A percentile compares a stretch with the other conserved stretches of the same genome.
These are phyloP conservation scores for Boletus rufocinnamomeus DNA, from an alignment of 768 basidiomycete genomes.

Conservation along the genomic window DNA sequence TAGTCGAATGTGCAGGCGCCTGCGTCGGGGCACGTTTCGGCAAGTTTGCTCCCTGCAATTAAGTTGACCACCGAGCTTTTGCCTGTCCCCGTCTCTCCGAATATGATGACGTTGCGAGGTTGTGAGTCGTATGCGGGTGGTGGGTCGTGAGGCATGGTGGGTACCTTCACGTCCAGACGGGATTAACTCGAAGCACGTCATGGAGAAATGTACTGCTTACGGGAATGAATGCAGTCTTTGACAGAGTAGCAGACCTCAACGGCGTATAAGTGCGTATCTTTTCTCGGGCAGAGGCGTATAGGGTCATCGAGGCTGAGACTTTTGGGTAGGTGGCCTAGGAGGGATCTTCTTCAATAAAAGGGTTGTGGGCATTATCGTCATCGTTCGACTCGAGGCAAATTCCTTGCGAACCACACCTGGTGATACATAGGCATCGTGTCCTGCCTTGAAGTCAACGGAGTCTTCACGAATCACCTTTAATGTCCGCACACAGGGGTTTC, in stretches of 20 bases:
- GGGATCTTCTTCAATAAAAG: background rate
- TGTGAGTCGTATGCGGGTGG: conserved; percentile 22
- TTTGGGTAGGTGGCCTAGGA: background rate
- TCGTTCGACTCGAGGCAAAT: conserved; percentile 12
- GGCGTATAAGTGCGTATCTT: conserved; percentile 7
- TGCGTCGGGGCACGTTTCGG: conserved; percentile 34
- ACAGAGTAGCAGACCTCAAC: background rate
- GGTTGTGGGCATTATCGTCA: conserved; percentile 19
- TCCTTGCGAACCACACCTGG: conserved; percentile 8
- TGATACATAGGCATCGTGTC: conserved; percentile 4
- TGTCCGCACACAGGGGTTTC: conserved; percentile 11
- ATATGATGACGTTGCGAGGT: conserved; percentile 28
- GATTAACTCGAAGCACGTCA: background rate
- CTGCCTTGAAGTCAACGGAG: background rate
- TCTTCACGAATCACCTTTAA: conserved; percentile 3
- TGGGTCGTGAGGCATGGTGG: background rate
- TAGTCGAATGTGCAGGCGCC: conserved; percentile 38
- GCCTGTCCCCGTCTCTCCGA: conserved; percentile 32
- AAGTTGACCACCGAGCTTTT: conserved; percentile 48
- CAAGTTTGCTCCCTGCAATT: conserved; percentile 31
- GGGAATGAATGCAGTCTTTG: background rate
- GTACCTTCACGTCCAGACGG: conserved; percentile 4
- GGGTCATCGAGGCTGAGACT: conserved; percentile 3
- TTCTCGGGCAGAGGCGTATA: conserved; percentile 4
- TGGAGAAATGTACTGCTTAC: conserved; percentile 11